These are phyloP conservation scores for Scedosporium apiospermum DNA, from an alignment of 2,329 filamentous ascomycete species.

Conservation along the genomic window DNA sequence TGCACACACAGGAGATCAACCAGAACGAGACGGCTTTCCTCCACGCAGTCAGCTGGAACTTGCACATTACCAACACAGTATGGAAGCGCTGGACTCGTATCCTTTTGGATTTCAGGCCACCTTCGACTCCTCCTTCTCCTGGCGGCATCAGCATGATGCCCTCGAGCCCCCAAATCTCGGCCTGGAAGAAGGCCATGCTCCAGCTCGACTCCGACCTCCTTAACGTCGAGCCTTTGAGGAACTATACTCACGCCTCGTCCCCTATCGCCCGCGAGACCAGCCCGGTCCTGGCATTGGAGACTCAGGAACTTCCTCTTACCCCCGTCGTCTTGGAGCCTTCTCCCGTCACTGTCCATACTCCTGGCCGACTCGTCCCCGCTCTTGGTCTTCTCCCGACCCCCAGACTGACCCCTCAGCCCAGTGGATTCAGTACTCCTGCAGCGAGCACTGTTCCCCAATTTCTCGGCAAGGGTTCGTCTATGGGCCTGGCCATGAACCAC, in stretches of 20 bases:
- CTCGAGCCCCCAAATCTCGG: conserved; percentile 1
- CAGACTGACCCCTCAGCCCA: conserved; percentile 46
- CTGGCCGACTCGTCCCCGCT: conserved; percentile 39
- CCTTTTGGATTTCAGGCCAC: conserved; percentile 76
- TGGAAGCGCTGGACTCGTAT: conserved; percentile 94
- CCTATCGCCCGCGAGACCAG: conserved; percentile 1
- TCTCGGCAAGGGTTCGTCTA: conserved; percentile 41
- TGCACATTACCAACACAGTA: conserved; percentile 81
- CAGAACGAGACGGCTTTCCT: conserved; percentile 93
- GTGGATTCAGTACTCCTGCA: conserved; percentile 50
- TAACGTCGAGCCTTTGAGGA: conserved; percentile 44
- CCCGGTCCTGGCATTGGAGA: conserved; percentile 2
- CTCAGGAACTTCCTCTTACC: conserved; percentile 12
- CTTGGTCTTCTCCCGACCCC: conserved; percentile 49
- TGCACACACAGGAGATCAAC: conserved; percentile 89
- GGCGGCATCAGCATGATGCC: conserved; percentile 19
- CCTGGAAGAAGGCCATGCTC: conserved; percentile 49
- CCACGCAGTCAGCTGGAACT: conserved; percentile 81
- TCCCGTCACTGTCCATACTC: conserved; percentile 29
- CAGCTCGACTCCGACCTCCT: conserved; percentile 46
- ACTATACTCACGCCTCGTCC: not conserved
- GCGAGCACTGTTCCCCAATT: conserved; percentile 43
- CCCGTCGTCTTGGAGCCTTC: conserved; percentile 39
- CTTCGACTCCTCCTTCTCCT: conserved; percentile 45
- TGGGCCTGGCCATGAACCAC: conserved; percentile 52